These are phyloP conservation scores for Pulveroboletus frians DNA, from an alignment of 768 basidiomycete species.

Conservation along the genomic window DNA sequence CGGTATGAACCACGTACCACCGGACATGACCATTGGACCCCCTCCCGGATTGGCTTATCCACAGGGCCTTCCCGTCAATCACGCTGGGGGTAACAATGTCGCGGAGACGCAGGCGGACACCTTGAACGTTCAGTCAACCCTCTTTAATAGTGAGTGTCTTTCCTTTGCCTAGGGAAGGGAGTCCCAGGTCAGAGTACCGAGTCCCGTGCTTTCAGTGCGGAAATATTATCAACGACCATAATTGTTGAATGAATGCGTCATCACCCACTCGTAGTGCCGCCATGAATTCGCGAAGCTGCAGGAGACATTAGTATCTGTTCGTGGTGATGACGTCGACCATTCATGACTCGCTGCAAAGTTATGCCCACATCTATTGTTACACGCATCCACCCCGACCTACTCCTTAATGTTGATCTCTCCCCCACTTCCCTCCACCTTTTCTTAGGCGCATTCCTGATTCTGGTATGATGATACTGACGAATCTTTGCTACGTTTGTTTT, in stretches of 20 bases:
- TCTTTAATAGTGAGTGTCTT: slow-evolving; percentile 62
- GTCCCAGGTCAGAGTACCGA: slow-evolving; percentile 77
- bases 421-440: slow-evolving; percentile 35
- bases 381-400: slow-evolving; percentile 1
- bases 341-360: slow-evolving; percentile 10
- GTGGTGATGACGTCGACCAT: slow-evolving; percentile 21
- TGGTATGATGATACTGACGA: slow-evolving; percentile 42
- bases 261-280: slow-evolving; percentile 22
- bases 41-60: slow-evolving; percentile 61
- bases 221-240: slow-evolving; percentile 70
- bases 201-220: slow-evolving; percentile 88
- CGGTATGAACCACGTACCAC: slow-evolving; percentile 9
- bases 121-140: slow-evolving; percentile 16
- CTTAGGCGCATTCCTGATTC: slow-evolving; percentile 41
- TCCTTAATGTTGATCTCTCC: slow-evolving; percentile 26
- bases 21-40: slow-evolving; percentile 44
- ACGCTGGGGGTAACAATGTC: slow-evolving; percentile 13
- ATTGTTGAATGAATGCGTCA: slow-evolving; percentile 38
- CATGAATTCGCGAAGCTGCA: slow-evolving; percentile 26
- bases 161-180: slow-evolving; percentile 67
- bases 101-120: slow-evolving; percentile 23
- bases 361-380: slow-evolving; percentile 7
- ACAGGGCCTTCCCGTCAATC: slow-evolving; percentile 29
- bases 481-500: slow-evolving; percentile 17
- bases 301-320: slow-evolving; percentile 19